Evolutionary conservation across 768 basidiomycete species (phyloP).

Genomic region (Panus rudis): DNA sequence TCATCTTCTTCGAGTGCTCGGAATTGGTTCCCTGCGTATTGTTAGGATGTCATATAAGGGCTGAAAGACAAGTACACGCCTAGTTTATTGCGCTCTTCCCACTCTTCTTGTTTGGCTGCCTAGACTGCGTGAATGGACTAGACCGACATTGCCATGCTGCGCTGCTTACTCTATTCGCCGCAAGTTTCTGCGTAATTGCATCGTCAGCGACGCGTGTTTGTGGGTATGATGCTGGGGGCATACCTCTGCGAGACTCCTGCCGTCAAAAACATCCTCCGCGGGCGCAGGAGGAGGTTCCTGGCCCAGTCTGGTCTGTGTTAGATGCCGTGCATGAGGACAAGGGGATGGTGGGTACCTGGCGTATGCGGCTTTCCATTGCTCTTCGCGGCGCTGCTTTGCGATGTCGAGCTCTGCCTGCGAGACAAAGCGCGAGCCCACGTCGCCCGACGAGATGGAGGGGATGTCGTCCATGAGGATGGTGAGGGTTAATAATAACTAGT

Average conservation of each 20-base stretch:
- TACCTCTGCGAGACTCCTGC: conserved; percentile 85
- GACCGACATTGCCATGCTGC: conserved; percentile 3
- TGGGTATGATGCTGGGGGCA: conserved; percentile 21
- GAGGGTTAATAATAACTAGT: not conserved
- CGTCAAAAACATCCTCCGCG: conserved; percentile 72
- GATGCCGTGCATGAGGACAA: conserved; percentile 4
- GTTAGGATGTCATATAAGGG: conserved; percentile 5
- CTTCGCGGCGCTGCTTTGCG: conserved; percentile 65
- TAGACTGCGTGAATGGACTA: conserved; percentile 27
- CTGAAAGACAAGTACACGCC: conserved; percentile 18
- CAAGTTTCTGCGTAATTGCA: conserved; percentile 60
- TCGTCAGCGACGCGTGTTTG: conserved; percentile 4
- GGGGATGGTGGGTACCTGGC: conserved; percentile 43
- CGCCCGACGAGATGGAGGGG: conserved; percentile 64
- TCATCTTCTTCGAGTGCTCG: conserved; percentile 87
- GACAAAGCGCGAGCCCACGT: conserved; percentile 80
- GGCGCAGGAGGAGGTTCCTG: conserved; percentile 79
- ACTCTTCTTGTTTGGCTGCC: conserved; percentile 90
- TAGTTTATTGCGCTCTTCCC: conserved; percentile 86
- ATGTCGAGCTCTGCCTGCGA: conserved; percentile 72
- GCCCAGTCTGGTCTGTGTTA: conserved; percentile 56
- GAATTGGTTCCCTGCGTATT: conserved; percentile 69
- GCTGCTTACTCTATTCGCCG: conserved; percentile 69
- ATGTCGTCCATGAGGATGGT: conserved; percentile 59
- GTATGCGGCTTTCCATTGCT: conserved; percentile 88